Conservation (phyloP, 768 basidiomycete genomes). For the Rossbeevera mucosa region DNA sequence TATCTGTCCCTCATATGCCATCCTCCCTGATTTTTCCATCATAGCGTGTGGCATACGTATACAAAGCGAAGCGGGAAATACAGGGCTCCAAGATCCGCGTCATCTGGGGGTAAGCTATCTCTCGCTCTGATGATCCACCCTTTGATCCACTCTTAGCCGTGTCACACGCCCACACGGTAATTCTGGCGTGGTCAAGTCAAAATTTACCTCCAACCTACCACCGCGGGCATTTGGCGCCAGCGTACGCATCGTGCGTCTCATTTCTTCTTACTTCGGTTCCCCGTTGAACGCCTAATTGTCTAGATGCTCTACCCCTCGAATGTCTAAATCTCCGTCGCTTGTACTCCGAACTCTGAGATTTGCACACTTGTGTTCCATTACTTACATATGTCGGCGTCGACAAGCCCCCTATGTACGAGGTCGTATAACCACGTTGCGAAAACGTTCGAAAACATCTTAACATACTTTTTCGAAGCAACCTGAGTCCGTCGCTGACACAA, state of each 20-base stretch:
- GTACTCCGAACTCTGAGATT: slow-evolving; percentile 2
- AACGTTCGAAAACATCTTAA: slow-evolving; percentile 7
- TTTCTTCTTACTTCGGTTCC: background rate
- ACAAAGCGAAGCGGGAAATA: slow-evolving; percentile 93
- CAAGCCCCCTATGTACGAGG: slow-evolving; percentile 18
- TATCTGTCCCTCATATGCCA: background rate
- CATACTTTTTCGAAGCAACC: no score
- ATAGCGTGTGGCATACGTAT: slow-evolving; percentile 95
- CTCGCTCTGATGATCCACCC: no score
- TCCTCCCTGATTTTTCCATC: background rate
- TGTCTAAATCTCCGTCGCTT: slow-evolving; percentile 46
- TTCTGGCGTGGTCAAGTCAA: slow-evolving; percentile 94
- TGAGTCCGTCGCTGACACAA: no score
- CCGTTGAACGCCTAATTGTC: background rate
- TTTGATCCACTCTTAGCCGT: slow-evolving; percentile 47
- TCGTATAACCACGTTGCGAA: slow-evolving; percentile 8
- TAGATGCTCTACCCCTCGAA: slow-evolving; percentile 93
- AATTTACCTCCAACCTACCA: slow-evolving; percentile 94
- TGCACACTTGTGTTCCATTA: slow-evolving; percentile 18
- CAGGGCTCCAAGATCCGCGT: slow-evolving; percentile 94
- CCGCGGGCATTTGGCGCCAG: slow-evolving; percentile 91
- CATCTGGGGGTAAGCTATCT: slow-evolving; percentile 87
- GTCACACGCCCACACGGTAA: slow-evolving; percentile 92
- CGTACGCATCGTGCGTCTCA: slow-evolving; percentile 72
- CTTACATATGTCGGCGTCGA: slow-evolving; percentile 20